Evolutionary conservation across 768 basidiomycete genomes (phyloP).

Genomic region (Lentinula boryana): DNA sequence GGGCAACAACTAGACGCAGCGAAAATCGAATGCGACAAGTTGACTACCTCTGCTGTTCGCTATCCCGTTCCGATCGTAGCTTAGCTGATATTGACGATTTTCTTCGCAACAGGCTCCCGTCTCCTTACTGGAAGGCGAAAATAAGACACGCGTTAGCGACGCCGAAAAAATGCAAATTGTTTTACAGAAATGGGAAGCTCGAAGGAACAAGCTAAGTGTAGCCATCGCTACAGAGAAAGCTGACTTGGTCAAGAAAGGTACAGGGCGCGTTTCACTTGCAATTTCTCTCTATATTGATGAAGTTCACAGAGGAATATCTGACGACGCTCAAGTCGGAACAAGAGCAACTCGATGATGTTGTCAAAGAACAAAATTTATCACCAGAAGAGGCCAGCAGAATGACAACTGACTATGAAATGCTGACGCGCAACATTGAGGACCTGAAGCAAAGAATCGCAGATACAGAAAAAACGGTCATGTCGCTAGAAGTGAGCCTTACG

Average conservation of each 20-base stretch:
- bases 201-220: slow-evolving; percentile 63
- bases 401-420: slow-evolving; percentile 82
- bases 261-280: slow-evolving; percentile 10
- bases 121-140: slow-evolving; percentile 54
- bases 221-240: slow-evolving; percentile 63
- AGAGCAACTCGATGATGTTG: slow-evolving; percentile 52
- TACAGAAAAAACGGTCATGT: slow-evolving; percentile 65
- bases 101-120: slow-evolving; percentile 45
- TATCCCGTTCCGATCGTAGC: background rate
- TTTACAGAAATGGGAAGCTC: slow-evolving; percentile 60
- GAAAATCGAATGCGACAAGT: slow-evolving; percentile 47
- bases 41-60: slow-evolving; percentile 57
- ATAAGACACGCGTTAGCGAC: slow-evolving; percentile 63
- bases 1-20: slow-evolving; percentile 38
- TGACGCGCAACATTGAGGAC: slow-evolving; percentile 69
- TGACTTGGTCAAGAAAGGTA: slow-evolving; percentile 54
- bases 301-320: slow-evolving; percentile 47
- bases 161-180: slow-evolving; percentile 75
- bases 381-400: slow-evolving; percentile 89
- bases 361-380: slow-evolving; percentile 83
- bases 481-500: slow-evolving; percentile 78
- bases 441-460: slow-evolving; percentile 72
- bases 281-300: background rate
- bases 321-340: slow-evolving; percentile 63
- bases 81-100: background rate